Base-by-base conservation (phyloP, 192 early-diverging fungal species). In the Coemansia sp. region DNA sequence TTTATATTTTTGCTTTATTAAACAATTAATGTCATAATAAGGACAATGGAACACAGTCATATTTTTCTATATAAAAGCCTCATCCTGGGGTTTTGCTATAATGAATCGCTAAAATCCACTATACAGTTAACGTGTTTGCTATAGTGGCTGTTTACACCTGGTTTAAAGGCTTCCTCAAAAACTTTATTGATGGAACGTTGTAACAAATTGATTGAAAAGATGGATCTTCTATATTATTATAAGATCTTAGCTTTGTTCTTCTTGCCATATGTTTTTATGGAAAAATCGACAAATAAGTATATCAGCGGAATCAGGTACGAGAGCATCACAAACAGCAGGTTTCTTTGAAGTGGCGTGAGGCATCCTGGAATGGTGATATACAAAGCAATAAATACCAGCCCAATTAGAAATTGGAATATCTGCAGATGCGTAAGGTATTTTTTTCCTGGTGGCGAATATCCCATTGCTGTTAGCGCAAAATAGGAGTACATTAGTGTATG, bases 401-500 rank as follows among this genome's bases (percentile, higher is more conserved):
- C 93, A 25, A 93, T 73, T 26, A 92, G 56, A 82, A 94, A 94
- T 80, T 94, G 93, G 50, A 84, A 82, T 67, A 94, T 94, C 79
- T 94, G 93, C 83, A 92, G 85, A 57, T 80, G 78, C 16, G 93
- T 94, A 48, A 94, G 70, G 73, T 90, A 91, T 71, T 87, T 84
- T 69, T 94, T 94, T 38, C 89, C 88, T 9, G 90, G 91, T 21
- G 89, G 89, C 64, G 85, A 85, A 38, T 90, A 65, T 24, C 90
- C 90, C 63, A 93, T 69, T 28, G 85, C 86, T 12, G 90, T 92
- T 56, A 85, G 71, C 24, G 88, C 85, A 72, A 92, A 94, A 81
- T 93, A 93, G 26, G 79, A 69, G 76, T 93, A 94, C 92, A 94
- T 94, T 55, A 94, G 68, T 26, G 91, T 88, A 76, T 94, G 93